Conservation (phyloP, 176 grass and related monocot species). For the Triticum aestivum region DNA sequence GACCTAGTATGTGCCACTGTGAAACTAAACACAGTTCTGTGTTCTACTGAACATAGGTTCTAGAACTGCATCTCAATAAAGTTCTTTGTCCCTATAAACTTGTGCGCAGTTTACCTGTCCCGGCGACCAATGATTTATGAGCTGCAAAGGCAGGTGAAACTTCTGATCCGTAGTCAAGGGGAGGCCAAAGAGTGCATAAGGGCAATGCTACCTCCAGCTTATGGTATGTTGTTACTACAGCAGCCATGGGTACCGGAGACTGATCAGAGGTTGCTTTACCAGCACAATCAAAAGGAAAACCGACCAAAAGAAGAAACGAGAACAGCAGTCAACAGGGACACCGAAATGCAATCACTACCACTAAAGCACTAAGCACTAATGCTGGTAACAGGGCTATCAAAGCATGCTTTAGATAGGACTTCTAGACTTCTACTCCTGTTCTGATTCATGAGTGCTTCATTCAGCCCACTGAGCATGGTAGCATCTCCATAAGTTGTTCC, state of each 20-base stretch:
- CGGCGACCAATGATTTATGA: not conserved
- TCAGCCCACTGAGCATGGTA: not conserved
- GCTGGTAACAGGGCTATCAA: not conserved
- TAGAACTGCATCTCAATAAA: not conserved
- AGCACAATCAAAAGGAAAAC: constrained; percentile 11
- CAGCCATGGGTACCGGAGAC: not conserved
- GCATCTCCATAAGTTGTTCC: constrained; percentile 40
- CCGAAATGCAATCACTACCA: constrained; percentile 12
- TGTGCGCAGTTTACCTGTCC: not conserved
- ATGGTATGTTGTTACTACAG: constrained; percentile 14
- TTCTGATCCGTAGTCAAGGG: not conserved
- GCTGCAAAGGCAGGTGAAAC: not conserved
- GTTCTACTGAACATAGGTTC: not conserved
- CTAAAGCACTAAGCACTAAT: not conserved
- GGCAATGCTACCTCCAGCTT: not conserved
- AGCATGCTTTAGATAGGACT: not conserved
- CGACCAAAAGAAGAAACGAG: constrained; percentile 1
- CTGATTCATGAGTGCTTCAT: not conserved
- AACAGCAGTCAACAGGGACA: not conserved
- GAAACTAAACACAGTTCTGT: not conserved
- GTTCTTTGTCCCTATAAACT: not conserved
- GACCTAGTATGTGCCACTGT: not conserved
- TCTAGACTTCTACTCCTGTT: not conserved
- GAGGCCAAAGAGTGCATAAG: not conserved
- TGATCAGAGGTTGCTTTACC: not conserved